Percentiles rank a stretch among this genome's conserved stretches.
phyloP scores from a whole-genome alignment of 2,329 filamentous ascomycete genomes.

The Hymenoscyphus fructigenus region DNA sequence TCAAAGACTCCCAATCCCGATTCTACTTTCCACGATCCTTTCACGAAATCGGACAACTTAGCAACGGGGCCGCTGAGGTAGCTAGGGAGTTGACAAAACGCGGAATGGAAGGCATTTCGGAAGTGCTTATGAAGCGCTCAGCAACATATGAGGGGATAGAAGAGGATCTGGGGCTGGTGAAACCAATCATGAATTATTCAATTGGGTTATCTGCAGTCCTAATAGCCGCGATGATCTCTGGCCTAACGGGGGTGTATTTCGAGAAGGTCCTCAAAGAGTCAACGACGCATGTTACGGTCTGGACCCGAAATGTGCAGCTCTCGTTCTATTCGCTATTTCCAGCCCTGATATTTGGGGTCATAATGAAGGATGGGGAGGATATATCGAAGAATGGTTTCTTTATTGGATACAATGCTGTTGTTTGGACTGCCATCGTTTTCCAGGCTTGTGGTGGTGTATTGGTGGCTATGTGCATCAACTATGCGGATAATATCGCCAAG shows the following conservation, averaged over 20 bases:
- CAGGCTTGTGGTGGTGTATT: constrained; percentile 84
- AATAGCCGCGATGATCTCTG: constrained; percentile 75
- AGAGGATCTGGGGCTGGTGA: constrained; percentile 53
- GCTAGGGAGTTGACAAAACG: constrained; percentile 52
- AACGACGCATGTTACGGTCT: constrained; percentile 72
- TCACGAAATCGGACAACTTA: constrained; percentile 70
- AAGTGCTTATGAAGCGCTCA: constrained; percentile 63
- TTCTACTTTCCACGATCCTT: constrained; percentile 75
- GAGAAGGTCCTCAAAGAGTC: constrained; percentile 91
- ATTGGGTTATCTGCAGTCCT: constrained; percentile 78
- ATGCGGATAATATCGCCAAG: constrained; percentile 87
- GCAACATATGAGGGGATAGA: constrained; percentile 90
- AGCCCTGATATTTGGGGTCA: constrained; percentile 79
- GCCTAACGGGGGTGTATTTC: constrained; percentile 81
- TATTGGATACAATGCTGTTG: constrained; percentile 87
- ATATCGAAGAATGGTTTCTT: constrained; percentile 89
- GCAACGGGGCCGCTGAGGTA: constrained; percentile 50
- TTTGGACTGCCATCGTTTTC: constrained; percentile 80
- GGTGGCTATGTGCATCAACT: constrained; percentile 78
- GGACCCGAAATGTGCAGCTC: constrained; percentile 93
- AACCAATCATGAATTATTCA: constrained; percentile 68
- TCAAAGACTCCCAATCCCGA: constrained; percentile 57
- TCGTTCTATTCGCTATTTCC: constrained; percentile 94
- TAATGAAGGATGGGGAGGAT: constrained; percentile 82
- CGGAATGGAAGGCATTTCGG: constrained; percentile 41